Evolutionary conservation across 2,329 filamentous ascomycete species (phyloP), one percentile per base, ranked within the genome.

Genomic region (Clathrospora elynae): DNA sequence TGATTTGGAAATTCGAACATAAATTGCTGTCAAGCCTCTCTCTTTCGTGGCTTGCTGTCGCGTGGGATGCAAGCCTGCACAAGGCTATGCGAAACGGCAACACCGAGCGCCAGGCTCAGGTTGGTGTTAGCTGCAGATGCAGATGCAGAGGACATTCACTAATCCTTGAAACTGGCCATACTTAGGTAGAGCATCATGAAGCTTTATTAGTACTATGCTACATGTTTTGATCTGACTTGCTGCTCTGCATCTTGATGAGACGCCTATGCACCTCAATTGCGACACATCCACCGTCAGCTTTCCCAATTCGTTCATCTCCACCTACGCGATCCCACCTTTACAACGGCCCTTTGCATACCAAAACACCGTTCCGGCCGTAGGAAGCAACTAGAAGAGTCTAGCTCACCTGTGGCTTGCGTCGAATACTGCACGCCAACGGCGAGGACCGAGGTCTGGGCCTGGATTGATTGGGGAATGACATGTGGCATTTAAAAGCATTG

Each of bases 41-140:
- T 29, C 10, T 13, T 41, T 14, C 26, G 46, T 47, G 46, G 44
- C 46, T 47, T 41, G 35, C 20, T 20, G 35, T 37, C 29, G 28
- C 35, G 39, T 24, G 40, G 45, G 35, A 48, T 46, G 19, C 31
- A 19, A n/a, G n/a, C n/a, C n/a, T n/a, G 36, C 20, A 33, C 30
- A 37, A 35, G 34, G 24, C 35, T 23, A 35, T 38, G 38, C 42
- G 38, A 45, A 33, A 39, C 47, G 44, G 44, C 43, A 48, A 48
- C 48, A 40, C 48, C 48, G 47, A 51, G 32, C 19, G 26, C 17
- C 34, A 36, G 14, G 24, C 18, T 23, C 20, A n/a, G n/a, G 9
- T 3, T 16, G 30, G 16, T 10, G 6, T 31, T 14, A n/a, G 14
- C 14, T 23, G 20, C 20, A 23, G 6, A 10, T 23, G 20, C 6